Conservation (phyloP, 2,329 filamentous ascomycete species). For the Botrytis porri region DNA sequence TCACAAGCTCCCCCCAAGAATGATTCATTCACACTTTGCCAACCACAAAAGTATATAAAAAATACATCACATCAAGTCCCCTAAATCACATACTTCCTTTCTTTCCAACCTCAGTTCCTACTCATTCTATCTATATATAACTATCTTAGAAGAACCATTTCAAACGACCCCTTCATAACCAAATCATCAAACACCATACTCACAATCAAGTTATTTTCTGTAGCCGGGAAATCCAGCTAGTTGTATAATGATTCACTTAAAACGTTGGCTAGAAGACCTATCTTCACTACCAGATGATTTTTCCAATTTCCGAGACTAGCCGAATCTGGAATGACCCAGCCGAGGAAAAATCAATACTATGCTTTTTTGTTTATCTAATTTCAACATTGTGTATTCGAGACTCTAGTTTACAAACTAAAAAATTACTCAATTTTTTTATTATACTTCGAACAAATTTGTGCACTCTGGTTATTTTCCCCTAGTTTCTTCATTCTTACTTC, state of each 20-base stretch:
- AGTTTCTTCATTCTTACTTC: no score
- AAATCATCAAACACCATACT: neutral
- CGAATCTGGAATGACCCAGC: neutral
- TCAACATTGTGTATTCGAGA: neutral
- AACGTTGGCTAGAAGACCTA: neutral
- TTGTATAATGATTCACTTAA: neutral
- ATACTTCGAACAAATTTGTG: neutral
- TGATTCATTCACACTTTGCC: neutral
- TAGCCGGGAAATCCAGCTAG: neutral
- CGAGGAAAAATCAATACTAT: neutral
- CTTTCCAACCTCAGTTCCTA: no score
- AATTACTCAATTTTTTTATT: fast-evolving
- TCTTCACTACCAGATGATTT: neutral
- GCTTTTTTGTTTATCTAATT: neutral
- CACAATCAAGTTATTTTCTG: neutral
- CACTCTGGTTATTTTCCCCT: neutral
- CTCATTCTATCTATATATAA: neutral
- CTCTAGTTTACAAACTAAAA: neutral
- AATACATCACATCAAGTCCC: neutral
- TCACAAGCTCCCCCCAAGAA: neutral
- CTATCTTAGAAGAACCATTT: neutral
- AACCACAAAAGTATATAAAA: neutral
- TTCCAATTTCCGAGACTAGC: neutral
- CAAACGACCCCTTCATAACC: neutral
- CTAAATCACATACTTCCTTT: neutral